Evolutionary conservation across 192 early-diverging fungal genomes (phyloP).

Genomic region (Glomus cerebriforme): DNA sequence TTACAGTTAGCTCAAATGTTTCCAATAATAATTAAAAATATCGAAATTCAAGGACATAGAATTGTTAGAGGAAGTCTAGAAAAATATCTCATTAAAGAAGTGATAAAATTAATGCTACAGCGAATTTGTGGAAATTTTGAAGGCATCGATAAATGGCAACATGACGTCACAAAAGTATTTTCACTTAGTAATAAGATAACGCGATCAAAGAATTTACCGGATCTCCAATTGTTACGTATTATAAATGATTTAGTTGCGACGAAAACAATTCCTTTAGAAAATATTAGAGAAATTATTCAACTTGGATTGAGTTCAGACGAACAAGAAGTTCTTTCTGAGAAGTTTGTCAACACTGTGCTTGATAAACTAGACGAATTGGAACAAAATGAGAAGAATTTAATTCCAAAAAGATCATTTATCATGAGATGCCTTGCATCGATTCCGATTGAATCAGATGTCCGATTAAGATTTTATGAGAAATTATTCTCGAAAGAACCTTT

Average conservation of each 20-base stretch:
- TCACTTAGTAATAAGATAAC: neutral
- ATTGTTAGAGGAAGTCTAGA: neutral
- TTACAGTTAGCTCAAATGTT: slow-evolving; percentile 18
- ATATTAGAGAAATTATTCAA: neutral
- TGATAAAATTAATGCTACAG: neutral
- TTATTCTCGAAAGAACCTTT: slow-evolving; percentile 13
- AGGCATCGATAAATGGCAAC: slow-evolving; percentile 1
- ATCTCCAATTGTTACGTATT: no score
- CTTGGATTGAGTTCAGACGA: neutral
- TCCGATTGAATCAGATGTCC: slow-evolving; percentile 1
- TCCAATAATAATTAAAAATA: slow-evolving; percentile 3
- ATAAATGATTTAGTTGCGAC: slow-evolving; percentile 27
- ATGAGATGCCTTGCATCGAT: slow-evolving; percentile 5
- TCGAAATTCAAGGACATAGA: no score
- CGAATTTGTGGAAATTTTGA: neutral
- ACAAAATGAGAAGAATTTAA: no score
- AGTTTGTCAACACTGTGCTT: slow-evolving; percentile 9
- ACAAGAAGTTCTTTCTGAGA: neutral
- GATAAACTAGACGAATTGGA: slow-evolving; percentile 7
- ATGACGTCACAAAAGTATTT: slow-evolving; percentile 6
- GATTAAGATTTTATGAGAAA: slow-evolving; percentile 1
- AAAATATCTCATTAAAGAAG: neutral
- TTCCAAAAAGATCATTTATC: no score
- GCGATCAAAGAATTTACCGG: neutral
- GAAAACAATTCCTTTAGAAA: neutral